Base-by-base conservation (phyloP, 2,329 filamentous ascomycete species). In the Diplocarpon rosae region DNA sequence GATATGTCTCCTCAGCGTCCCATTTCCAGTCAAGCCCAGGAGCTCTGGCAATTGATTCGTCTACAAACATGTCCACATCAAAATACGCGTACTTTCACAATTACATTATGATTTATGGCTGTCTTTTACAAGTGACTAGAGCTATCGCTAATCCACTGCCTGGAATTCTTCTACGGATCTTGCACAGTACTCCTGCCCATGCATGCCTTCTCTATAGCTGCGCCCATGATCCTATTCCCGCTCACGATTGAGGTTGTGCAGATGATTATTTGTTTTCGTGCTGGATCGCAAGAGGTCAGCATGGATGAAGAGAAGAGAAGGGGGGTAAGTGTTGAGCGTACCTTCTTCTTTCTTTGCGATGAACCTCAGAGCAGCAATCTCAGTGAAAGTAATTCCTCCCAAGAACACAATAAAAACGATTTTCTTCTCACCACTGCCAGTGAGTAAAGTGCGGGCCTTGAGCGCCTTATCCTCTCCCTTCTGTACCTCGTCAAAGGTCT, bases 351-450 rank as follows among this genome's bases (percentile, higher is more conserved):
- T 81, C 60, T 80, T 80, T 9, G 85, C 86, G 54, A 98, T 83
- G 61, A 95, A 96, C 43, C 93, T 75, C 60, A 98, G 63, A 15
- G 93, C 92, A 33, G 93, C 88, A 62, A 98, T 90, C 65, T 98
- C 92, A 0, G 92, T 90, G 60, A 93, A 95, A 0, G 88, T 95
- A 44, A 98, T 85, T 1, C 92, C 93, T n/a, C 92, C 92, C 14
- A 98, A 69, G 65, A 96, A 96, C 55, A 96, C 94, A n/a, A 98
- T 81, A 59, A 95, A 85, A 0, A 94, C 83, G 0, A 85, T 90
- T 69, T 95, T 94, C 62, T 80, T 80, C 40, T 77, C 77, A 13
- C 76, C 75, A 39, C 71, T 78, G 0, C 88, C 86, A 37, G 86
- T 85, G 32, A 98, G 69, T 20, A 93, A 75, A 48, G 86, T 82